Percentiles rank a stretch among this genome's conserved stretches.
Conservation (phyloP, 139 green algal species). For the Zygnema circumcarinatum region DNA sequence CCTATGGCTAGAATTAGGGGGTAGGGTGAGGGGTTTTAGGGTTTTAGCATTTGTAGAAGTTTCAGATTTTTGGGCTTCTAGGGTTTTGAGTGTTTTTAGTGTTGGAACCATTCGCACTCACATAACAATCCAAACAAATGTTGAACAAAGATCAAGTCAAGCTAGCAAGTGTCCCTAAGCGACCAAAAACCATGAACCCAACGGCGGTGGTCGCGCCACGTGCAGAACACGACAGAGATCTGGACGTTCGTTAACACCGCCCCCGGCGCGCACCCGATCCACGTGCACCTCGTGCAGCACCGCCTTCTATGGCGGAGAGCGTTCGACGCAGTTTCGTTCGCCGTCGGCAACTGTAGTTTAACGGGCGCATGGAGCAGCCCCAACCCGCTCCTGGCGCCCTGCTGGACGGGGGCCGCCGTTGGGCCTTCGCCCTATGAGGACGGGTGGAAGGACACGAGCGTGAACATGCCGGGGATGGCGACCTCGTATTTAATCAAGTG, state of each 20-base stretch:
- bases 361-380: background rate
- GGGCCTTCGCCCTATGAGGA: background rate
- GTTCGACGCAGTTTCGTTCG: conserved; percentile 17
- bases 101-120: background rate
- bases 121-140: background rate
- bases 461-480: background rate
- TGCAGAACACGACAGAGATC: conserved; percentile 20
- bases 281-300: conserved; percentile 40
- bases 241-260: conserved; percentile 37
- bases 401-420: background rate
- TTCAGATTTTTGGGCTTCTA: background rate
- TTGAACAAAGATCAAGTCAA: background rate
- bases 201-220: background rate
- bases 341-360: background rate
- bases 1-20: too few species aligned
- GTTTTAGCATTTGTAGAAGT: background rate
- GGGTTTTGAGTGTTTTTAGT: background rate
- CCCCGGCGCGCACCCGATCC: conserved; percentile 34
- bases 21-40: too few species aligned
- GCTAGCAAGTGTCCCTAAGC: background rate
- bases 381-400: conserved; percentile 3
- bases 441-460: conserved; percentile 31
- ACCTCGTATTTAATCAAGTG: background rate
- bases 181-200: background rate
- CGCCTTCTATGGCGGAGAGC: conserved; percentile 6